A percentile compares a stretch with the other conserved stretches of the same genome.
Evolutionary conservation across 2,329 filamentous ascomycete genomes (phyloP).

Genomic region (Aspergillus sergii): DNA sequence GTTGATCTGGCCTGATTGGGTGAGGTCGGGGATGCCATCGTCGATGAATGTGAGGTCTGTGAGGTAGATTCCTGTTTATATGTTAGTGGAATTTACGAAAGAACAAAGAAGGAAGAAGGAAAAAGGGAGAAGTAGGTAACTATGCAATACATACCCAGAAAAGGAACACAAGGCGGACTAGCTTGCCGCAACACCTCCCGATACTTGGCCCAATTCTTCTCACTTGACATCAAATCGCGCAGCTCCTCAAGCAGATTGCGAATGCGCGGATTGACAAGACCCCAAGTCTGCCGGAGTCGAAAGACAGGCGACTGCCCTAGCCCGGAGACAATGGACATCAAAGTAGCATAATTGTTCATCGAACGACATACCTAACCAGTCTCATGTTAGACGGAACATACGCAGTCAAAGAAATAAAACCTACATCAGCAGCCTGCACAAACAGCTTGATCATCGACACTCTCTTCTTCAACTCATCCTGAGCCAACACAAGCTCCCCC

Average conservation of each 20-base stretch:
- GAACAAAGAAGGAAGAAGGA: too few relatives aligned
- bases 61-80: conserved; percentile 74
- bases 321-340: conserved; percentile 93
- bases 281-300: conserved; percentile 87
- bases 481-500: conserved; percentile 90
- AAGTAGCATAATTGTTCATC: conserved; percentile 91
- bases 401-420: not conserved
- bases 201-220: conserved; percentile 72
- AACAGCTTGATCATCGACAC: conserved; percentile 96
- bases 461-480: conserved; percentile 86
- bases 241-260: conserved; percentile 77
- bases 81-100: conserved; percentile 11
- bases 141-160: conserved; percentile 69
- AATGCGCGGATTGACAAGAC: conserved; percentile 80
- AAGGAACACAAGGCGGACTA: conserved; percentile 92
- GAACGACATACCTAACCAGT: conserved; percentile 73
- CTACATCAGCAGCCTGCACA: conserved; percentile 84
- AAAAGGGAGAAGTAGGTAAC: too few relatives aligned
- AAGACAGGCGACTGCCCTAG: conserved; percentile 89
- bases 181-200: conserved; percentile 77
- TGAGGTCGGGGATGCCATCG: conserved; percentile 89
- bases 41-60: conserved; percentile 96
- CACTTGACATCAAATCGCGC: conserved; percentile 87
- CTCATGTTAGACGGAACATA: not conserved
- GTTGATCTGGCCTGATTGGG: conserved; percentile 82